Base-by-base conservation (phyloP, 345 rosid species). In the Barbarea vulgaris region DNA sequence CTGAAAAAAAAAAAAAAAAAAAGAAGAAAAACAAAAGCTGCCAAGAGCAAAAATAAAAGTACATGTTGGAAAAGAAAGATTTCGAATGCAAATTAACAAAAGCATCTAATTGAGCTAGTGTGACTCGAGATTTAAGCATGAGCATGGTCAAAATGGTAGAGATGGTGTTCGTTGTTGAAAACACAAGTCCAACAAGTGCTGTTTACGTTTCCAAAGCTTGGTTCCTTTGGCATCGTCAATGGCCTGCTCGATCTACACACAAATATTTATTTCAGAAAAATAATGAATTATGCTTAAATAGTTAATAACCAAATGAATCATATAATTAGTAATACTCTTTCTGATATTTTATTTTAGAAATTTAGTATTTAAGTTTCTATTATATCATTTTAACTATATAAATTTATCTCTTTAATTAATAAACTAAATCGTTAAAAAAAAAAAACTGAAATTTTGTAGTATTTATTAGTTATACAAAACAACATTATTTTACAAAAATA, bases 171-270 rank as follows among this genome's bases (percentile, higher is more conserved):
- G 67, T 74, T 74, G 65, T 70, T 81, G n/a, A 81, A 75, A 25
- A 80, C 68, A 79, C 88, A 80, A 78, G 83, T 85, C 87, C 93
- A 86, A 44, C 90, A 82, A 66, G 84, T 88, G 77, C 80, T 76
- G 73, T 79, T 90, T 57, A 72, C 50, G 72, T 76, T 77, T 9
- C 80, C 79, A 79, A 90, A 85, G 63, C 87, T 83, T 15, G 93
- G 97, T 75, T 90, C 91, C 69, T 82, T 89, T 3, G 97, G 95
- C 71, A 86, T 70, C 12, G 95, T 93, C 82, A 87, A 77, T 31
- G 90, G 87, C 48, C 90, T 68, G 80, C 60, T 93, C 6, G 98
- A 93, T 83, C 97, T 93, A 81, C 81, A 73, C 47, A 24, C 55
- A 34, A 22, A 44, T 1, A 18, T 18, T 4, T 50, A 18, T 27